Conservation (phyloP, 2,329 filamentous ascomycete genomes). For the Rutstroemia sp. region DNA sequence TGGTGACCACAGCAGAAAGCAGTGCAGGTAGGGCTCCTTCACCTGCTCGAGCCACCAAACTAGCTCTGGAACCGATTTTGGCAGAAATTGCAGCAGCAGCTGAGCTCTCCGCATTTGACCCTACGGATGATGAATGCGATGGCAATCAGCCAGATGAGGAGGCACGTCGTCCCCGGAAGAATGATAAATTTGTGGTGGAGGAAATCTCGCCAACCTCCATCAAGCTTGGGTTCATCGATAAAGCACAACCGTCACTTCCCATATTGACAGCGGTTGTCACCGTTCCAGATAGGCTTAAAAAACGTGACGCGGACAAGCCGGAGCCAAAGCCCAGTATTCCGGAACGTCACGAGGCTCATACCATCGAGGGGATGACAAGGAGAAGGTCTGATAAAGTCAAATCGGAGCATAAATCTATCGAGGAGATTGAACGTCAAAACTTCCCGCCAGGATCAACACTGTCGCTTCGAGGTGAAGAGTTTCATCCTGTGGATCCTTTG, state of each 20-base stretch:
- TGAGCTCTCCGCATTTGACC: background rate
- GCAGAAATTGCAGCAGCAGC: conserved; percentile 3
- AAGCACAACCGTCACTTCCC: conserved; percentile 2
- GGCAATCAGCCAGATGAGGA: background rate
- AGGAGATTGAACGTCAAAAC: conserved; percentile 3
- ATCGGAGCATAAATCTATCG: conserved; percentile 6
- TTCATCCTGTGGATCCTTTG: conserved; percentile 9
- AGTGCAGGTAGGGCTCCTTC: background rate
- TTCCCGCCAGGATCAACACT: background rate
- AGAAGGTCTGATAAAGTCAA: background rate
- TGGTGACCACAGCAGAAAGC: background rate
- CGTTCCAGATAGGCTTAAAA: background rate
- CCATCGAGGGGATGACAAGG: background rate
- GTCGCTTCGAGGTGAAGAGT: background rate
- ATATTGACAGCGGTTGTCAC: conserved; percentile 6
- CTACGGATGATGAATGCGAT: background rate
- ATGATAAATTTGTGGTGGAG: conserved; percentile 3
- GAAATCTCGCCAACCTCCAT: conserved; percentile 7
- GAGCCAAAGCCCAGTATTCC: conserved; percentile 2
- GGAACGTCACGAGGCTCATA: conserved; percentile 1
- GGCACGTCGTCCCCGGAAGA: background rate
- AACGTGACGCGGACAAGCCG: background rate
- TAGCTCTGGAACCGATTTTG: conserved; percentile 2
- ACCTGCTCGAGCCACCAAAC: background rate
- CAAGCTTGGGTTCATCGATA: conserved; percentile 6